Conservation (phyloP, 2,329 filamentous ascomycete species). For the Cadophora sp. region DNA sequence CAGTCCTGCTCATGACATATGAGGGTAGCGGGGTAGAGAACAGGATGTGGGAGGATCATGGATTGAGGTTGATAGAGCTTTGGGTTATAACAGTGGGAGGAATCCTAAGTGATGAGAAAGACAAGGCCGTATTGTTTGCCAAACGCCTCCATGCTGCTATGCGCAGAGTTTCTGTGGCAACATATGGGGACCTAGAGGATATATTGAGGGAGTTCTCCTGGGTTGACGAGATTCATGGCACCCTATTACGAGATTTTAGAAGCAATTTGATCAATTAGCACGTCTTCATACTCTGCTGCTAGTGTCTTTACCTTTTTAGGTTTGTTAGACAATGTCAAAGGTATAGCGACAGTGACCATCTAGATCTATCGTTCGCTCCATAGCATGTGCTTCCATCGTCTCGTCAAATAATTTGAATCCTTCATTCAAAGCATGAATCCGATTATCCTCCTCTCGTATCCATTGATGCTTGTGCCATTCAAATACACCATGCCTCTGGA, state of each 20-base stretch:
- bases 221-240: slow-evolving; percentile 7
- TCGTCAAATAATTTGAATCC: background rate
- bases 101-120: background rate
- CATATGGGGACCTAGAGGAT: slow-evolving; percentile 3
- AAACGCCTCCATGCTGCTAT: slow-evolving; percentile 1
- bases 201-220: background rate
- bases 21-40: background rate
- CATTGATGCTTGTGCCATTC: background rate
- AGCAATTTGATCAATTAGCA: background rate
- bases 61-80: background rate
- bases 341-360: background rate
- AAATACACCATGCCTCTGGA: background rate
- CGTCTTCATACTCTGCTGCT: background rate
- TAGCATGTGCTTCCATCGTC: background rate
- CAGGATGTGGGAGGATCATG: slow-evolving; percentile 3
- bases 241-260: background rate
- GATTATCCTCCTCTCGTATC: background rate
- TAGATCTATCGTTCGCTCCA: background rate
- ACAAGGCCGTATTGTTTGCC: background rate
- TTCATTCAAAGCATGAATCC: background rate
- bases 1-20: background rate
- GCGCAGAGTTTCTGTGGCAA: background rate
- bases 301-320: background rate
- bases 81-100: background rate
- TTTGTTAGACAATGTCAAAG: background rate